Percentiles rank a stretch among this genome's conserved stretches.
Evolutionary conservation across 2,329 filamentous ascomycete species (phyloP).

Genomic region (Xylariaceae sp.): DNA sequence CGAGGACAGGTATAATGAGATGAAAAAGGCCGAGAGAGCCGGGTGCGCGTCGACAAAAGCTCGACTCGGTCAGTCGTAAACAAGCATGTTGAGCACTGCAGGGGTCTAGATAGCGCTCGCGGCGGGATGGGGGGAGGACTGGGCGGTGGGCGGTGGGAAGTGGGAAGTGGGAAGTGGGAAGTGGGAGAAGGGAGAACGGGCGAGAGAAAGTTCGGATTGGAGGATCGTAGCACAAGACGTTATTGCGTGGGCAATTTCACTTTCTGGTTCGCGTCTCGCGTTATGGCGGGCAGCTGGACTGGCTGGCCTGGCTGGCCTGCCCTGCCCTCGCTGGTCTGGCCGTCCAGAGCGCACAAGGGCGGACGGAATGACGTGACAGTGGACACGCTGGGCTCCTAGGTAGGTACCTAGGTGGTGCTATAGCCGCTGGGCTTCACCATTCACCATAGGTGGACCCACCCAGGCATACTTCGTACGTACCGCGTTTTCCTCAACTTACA

Average conservation of each 20-base stretch:
- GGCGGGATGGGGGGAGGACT: neutral
- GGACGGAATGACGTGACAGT: slow-evolving; percentile 20
- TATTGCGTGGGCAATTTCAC: slow-evolving; percentile 6
- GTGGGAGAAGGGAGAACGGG: slow-evolving; percentile 1
- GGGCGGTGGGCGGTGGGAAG: slow-evolving; percentile 4
- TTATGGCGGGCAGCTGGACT: too few relatives aligned
- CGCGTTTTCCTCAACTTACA: too few relatives aligned
- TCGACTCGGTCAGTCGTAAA: slow-evolving; percentile 25
- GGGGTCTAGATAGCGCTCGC: slow-evolving; percentile 12
- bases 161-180: slow-evolving; percentile 8
- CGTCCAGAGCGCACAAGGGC: slow-evolving; percentile 13
- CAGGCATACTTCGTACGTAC: too few relatives aligned
- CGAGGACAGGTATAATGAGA: slow-evolving; percentile 3
- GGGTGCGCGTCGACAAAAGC: slow-evolving; percentile 14
- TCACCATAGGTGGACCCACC: too few relatives aligned
- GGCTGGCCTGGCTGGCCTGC: too few relatives aligned
- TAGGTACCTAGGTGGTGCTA: too few relatives aligned
- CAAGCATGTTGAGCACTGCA: slow-evolving; percentile 20
- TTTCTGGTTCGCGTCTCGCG: slow-evolving; percentile 22
- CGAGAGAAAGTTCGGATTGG: slow-evolving; percentile 12
- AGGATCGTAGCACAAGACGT: neutral
- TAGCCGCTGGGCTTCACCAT: too few relatives aligned
- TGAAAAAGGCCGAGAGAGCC: slow-evolving; percentile 6
- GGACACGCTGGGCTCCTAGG: too few relatives aligned
- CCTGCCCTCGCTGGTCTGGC: too few relatives aligned